These are phyloP conservation scores for Cucumis cinereus DNA, from an alignment of 306 rosid genomes.

Conservation along the genomic window DNA sequence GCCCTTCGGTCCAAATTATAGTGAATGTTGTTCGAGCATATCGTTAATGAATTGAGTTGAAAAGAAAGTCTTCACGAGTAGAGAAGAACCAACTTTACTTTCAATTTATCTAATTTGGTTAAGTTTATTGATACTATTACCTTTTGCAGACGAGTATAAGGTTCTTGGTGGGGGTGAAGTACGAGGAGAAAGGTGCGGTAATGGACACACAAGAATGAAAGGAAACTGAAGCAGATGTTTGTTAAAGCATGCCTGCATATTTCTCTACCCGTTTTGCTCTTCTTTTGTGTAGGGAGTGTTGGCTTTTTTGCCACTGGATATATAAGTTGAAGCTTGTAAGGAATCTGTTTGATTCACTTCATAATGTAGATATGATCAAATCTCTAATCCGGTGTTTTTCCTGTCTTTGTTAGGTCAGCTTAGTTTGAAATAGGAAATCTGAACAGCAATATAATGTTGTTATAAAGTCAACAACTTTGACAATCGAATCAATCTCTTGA, in stretches of 20 bases:
- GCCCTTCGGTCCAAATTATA: too few relatives aligned
- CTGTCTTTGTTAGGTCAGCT: not conserved
- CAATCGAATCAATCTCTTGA: not conserved
- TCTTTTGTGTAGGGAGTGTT: not conserved
- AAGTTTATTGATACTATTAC: too few relatives aligned
- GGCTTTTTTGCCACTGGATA: not conserved
- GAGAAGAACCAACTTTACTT: too few relatives aligned
- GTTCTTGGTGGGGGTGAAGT: constrained; percentile 69
- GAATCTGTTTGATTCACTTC: not conserved
- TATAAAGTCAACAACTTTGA: not conserved
- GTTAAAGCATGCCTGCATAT: not conserved
- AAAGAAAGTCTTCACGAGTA: too few relatives aligned
- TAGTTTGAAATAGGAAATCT: not conserved
- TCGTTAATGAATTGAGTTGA: not conserved
- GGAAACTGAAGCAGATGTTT: not conserved
- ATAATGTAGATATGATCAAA: not conserved
- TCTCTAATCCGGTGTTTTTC: constrained; percentile 2
- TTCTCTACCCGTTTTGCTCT: not conserved
- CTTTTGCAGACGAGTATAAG: constrained; percentile 43
- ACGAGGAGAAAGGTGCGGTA: constrained; percentile 41
- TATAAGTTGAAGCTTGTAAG: not conserved
- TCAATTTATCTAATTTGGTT: too few relatives aligned
- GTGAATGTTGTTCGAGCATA: not conserved
- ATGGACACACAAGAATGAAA: constrained; percentile 34
- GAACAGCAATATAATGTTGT: not conserved